Base-by-base conservation (phyloP, 331 rosid species). In the Acacia concinna region DNA sequence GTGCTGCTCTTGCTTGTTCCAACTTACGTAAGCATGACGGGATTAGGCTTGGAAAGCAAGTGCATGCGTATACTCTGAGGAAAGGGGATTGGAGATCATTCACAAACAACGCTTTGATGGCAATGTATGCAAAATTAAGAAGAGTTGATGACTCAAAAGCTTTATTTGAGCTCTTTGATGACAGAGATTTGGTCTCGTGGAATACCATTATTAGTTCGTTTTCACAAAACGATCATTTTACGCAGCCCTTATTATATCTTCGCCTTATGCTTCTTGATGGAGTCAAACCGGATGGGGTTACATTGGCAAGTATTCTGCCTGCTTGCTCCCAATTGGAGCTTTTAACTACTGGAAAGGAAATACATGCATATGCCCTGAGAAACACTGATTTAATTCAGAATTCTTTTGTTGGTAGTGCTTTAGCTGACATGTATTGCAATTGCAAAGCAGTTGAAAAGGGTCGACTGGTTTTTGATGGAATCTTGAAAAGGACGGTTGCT, bases 371-470 rank as follows among this genome's bases (percentile, higher is more conserved):
- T 85, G 91, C 87, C 9, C 59, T 91, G 78, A 86, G 83, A 80
- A 87, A 79, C 28, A 76, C 49, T 15, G 86, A 81, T 75, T 83
- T 91, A 76, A 68, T 83, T 54, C 89, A 79, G 68, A 93, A 91
- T 77, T 87, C 92, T 11, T 91, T 86, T 71, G 90, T 91, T 80
- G 91, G 91, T 1, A 87, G 90, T 77, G 97, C 97, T 68, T 86
- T 93, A 81, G 89, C 88, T 86, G 97, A 93, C 87, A 91, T 93
- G 98, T 91, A 93, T 76, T 89, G 97, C 76, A 93, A 93, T 70
- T 93, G 95, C 80, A 83, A 73, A 78, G 78, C 73, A 78, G 85
- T 88, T 60, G 82, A 77, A 34, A 87, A 76, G 74, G 98, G 95
- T 79, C 78, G 89, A 18, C 67, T 44, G 56, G 91, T 91, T 79